phyloP scores from a whole-genome alignment of 306 rosid species.

The Clitoria ternatea region DNA sequence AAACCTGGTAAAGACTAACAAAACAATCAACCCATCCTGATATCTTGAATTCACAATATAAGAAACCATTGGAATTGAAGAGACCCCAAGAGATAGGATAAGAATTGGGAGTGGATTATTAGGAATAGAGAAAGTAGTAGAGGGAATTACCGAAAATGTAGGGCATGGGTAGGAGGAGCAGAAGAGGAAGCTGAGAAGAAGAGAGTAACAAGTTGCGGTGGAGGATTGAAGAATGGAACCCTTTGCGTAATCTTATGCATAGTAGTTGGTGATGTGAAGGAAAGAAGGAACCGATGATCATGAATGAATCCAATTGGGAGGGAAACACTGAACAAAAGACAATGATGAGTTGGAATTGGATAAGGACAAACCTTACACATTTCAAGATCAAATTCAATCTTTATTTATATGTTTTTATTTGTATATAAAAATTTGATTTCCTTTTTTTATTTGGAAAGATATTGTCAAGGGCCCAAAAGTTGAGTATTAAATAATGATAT shows the following conservation, averaged over 20 bases:
- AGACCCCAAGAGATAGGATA: too few relatives aligned
- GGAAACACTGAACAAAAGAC: not conserved
- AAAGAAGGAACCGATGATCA: not conserved
- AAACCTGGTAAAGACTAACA: not conserved
- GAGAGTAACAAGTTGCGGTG: not conserved
- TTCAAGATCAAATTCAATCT: too few relatives aligned
- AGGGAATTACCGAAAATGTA: conserved; percentile 16
- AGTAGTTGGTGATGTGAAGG: not conserved
- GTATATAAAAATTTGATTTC: too few relatives aligned
- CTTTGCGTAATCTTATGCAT: conserved; percentile 16
- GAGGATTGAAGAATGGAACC: conserved; percentile 4
- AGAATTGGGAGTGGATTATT: too few relatives aligned
- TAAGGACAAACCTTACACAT: not conserved
- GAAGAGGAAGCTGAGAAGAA: conserved; percentile 1
- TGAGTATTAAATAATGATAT: too few relatives aligned
- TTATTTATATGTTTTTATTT: too few relatives aligned
- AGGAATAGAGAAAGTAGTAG: too few relatives aligned
- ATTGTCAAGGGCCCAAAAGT: too few relatives aligned
- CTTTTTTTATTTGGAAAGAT: too few relatives aligned
- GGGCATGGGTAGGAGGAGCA: not conserved
- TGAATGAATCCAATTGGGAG: not conserved
- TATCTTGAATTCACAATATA: not conserved
- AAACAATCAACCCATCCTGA: not conserved
- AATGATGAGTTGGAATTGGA: not conserved
- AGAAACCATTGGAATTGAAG: not conserved